Evolutionary conservation across 2,329 filamentous ascomycete species (phyloP).

Genomic region (Ophiocordyceps sinensis): DNA sequence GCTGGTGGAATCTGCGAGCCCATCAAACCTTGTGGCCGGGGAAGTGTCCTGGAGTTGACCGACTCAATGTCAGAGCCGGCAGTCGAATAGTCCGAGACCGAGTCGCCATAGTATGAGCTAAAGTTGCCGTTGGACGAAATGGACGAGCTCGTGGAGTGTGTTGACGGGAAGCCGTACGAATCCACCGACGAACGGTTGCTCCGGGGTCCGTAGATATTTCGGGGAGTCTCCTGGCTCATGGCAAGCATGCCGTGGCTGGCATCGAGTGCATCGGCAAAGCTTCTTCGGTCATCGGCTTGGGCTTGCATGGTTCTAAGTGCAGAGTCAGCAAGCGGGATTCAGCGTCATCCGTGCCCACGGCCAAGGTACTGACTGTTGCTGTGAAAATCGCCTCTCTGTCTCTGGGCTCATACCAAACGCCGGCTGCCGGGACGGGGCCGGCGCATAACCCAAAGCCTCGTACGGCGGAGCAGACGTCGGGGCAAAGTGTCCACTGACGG

Average conservation of each 20-base stretch:
- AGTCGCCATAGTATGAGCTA: conserved; percentile 71
- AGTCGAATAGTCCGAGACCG: conserved; percentile 87
- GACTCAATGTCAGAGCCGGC: conserved; percentile 76
- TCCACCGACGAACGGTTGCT: conserved; percentile 60
- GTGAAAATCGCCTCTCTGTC: conserved; percentile 56
- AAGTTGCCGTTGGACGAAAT: conserved; percentile 76
- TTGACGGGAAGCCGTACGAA: conserved; percentile 80
- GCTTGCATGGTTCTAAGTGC: conserved; percentile 24
- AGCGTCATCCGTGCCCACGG: conserved; percentile 11
- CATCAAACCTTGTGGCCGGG: conserved; percentile 54
- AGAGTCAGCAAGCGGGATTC: too few species aligned
- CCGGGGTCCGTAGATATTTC: conserved; percentile 70
- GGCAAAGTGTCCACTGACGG: conserved; percentile 50
- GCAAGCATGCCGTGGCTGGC: conserved; percentile 90
- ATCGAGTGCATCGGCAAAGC: conserved; percentile 80
- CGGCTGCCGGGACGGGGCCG: conserved; percentile 43
- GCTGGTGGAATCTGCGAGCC: conserved; percentile 58
- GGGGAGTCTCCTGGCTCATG: conserved; percentile 86
- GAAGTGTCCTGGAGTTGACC: conserved; percentile 66
- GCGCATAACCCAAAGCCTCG: conserved; percentile 62
- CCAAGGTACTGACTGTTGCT: conserved; percentile 56
- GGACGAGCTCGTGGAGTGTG: conserved; percentile 75
- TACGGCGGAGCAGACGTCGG: conserved; percentile 53
- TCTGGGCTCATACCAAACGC: conserved; percentile 42
- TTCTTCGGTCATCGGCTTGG: conserved; percentile 42